These are phyloP conservation scores for Trapa incisa DNA, from an alignment of 345 rosid genomes.

Conservation along the genomic window DNA sequence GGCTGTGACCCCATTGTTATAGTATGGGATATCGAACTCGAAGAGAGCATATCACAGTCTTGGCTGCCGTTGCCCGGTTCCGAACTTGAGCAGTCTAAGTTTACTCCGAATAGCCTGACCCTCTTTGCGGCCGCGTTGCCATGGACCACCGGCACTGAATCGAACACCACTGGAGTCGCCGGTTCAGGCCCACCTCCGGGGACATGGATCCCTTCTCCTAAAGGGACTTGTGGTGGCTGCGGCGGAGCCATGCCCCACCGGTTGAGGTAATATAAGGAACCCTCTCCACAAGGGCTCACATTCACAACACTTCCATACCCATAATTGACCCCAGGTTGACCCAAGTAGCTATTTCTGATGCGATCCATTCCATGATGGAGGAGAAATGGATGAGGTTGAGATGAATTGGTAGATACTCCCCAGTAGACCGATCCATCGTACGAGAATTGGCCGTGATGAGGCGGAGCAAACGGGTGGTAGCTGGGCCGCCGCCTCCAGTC, in stretches of 20 bases:
- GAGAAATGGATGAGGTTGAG: constrained; percentile 9
- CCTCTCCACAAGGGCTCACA: constrained; percentile 17
- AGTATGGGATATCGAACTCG: constrained; percentile 10
- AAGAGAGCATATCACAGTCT: background rate
- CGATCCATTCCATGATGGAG: constrained; percentile 11
- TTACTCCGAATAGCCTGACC: constrained; percentile 80
- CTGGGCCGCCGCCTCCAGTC: constrained; percentile 75
- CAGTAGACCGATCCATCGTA: constrained; percentile 8
- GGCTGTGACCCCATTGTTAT: constrained; percentile 5
- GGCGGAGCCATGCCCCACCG: constrained; percentile 10
- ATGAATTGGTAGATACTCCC: constrained; percentile 8
- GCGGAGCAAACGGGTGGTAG: background rate
- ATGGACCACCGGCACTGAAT: constrained; percentile 55
- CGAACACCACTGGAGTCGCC: constrained; percentile 25
- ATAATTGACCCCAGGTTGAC: constrained; percentile 7
- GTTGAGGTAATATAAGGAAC: constrained; percentile 22
- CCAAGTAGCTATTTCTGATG: background rate
- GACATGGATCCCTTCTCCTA: constrained; percentile 4
- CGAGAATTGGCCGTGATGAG: constrained; percentile 19
- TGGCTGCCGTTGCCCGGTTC: constrained; percentile 13
- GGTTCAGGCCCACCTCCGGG: constrained; percentile 19
- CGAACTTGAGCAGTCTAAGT: constrained; percentile 67
- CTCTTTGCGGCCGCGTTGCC: constrained; percentile 57
- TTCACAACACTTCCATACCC: constrained; percentile 18
- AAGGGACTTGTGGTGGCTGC: constrained; percentile 16